Conservation (phyloP, 306 rosid species). For the Castanea crenata region DNA sequence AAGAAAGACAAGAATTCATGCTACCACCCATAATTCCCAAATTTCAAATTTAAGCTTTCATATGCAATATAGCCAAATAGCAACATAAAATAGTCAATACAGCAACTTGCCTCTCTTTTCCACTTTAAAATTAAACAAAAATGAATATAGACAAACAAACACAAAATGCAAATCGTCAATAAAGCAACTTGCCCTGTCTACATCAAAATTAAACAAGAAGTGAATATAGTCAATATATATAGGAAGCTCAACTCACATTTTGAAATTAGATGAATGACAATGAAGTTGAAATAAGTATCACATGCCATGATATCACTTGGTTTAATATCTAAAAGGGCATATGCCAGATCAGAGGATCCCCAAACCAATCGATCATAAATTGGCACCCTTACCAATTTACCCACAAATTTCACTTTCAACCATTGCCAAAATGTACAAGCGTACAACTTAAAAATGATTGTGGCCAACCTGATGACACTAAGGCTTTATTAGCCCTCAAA, state of each 20-base stretch:
- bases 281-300: not conserved
- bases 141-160: too few species aligned
- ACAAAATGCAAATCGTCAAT: too few species aligned
- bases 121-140: too few species aligned
- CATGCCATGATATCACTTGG: not conserved
- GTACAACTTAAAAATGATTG: too few species aligned
- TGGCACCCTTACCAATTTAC: not conserved
- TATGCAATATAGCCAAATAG: not conserved
- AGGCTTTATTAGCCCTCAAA: not conserved
- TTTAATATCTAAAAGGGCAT: not conserved
- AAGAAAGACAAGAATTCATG: not conserved
- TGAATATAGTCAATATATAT: not conserved
- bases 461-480: too few species aligned
- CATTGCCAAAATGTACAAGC: too few species aligned
- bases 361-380: not conserved
- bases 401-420: not conserved
- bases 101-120: not conserved
- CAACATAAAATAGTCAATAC: not conserved
- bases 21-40: not conserved
- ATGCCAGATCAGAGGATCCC: not conserved
- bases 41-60: not conserved
- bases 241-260: not conserved
- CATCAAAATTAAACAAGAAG: too few species aligned
- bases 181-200: too few species aligned
- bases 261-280: not conserved